A percentile compares a stretch with the other conserved stretches of the same genome.
Conservation (phyloP, 2,329 filamentous ascomycete species). For the Daldinia eschscholtzii region DNA sequence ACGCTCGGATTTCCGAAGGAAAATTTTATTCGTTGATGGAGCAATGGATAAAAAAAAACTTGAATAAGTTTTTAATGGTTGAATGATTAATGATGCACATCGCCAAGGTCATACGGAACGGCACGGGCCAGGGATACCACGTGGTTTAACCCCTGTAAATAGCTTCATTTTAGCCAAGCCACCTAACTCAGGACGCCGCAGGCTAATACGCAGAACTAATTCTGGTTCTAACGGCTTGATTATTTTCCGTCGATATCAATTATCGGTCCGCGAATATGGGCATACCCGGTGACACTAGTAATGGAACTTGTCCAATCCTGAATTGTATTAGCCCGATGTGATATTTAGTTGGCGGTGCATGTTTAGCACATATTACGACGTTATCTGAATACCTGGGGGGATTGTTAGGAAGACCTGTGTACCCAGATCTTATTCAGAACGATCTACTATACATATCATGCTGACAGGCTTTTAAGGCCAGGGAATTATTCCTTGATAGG, state of each 20-base stretch:
- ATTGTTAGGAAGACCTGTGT: not conserved
- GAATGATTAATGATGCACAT: conserved; percentile 4
- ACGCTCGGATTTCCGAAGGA: not conserved
- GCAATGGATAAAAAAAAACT: not conserved
- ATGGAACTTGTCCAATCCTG: not conserved
- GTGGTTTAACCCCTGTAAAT: conserved; percentile 10
- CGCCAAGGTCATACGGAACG: conserved; percentile 5
- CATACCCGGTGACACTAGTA: too few relatives aligned
- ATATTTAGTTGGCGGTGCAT: not conserved
- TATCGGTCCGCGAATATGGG: not conserved
- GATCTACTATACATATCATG: not conserved
- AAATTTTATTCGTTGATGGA: not conserved
- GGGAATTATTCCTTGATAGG: not conserved
- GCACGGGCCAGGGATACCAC: conserved; percentile 1
- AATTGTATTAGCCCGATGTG: not conserved
- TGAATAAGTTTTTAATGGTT: not conserved
- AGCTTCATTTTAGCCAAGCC: conserved; percentile 6
- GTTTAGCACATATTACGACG: not conserved
- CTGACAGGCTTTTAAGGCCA: not conserved
- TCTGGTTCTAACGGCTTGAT: not conserved
- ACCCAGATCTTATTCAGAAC: not conserved
- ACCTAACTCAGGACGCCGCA: not conserved
- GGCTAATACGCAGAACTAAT: not conserved
- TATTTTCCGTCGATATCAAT: not conserved
- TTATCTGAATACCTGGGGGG: not conserved